Evolutionary conservation across 306 rosid genomes (phyloP).

Genomic region (Parietaria judaica): DNA sequence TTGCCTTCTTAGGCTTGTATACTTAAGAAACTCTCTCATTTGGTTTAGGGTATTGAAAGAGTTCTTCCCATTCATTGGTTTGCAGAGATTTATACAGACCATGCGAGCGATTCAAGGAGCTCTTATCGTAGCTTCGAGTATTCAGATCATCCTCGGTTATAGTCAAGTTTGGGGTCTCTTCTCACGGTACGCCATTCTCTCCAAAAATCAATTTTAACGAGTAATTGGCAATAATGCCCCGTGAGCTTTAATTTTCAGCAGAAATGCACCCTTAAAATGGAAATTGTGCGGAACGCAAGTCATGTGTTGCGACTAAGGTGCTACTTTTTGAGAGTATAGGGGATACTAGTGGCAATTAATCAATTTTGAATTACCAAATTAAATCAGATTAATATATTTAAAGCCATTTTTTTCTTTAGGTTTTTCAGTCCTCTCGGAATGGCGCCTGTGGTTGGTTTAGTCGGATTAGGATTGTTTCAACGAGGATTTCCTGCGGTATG

Average conservation of each 20-base stretch:
- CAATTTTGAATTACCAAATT: too few relatives aligned
- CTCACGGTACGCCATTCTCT: conserved; percentile 48
- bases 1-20: conserved; percentile 23
- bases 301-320: too few relatives aligned
- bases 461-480: conserved; percentile 82
- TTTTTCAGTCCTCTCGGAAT: conserved; percentile 98
- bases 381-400: conserved; percentile 16
- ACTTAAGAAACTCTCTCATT: conserved; percentile 48
- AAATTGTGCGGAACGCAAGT: too few relatives aligned
- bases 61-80: conserved; percentile 77
- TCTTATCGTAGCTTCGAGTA: conserved; percentile 81
- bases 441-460: conserved; percentile 96
- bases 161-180: conserved; percentile 98
- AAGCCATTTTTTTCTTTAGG: conserved; percentile 33
- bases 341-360: too few relatives aligned
- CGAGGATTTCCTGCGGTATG: conserved; percentile 83
- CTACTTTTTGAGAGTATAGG: too few relatives aligned
- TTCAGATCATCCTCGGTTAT: conserved; percentile 90
- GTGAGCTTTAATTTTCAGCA: too few relatives aligned
- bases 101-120: conserved; percentile 99
- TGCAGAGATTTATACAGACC: conserved; percentile 95
- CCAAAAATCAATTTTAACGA: conserved; percentile 6
- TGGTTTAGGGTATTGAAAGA: conserved; percentile 78
- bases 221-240: neutral
- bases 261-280: too few relatives aligned